Percentiles rank a stretch among this genome's conserved stretches.
Evolutionary conservation across 2,329 filamentous ascomycete species (phyloP).

Genomic region (Orbilia javanica): DNA sequence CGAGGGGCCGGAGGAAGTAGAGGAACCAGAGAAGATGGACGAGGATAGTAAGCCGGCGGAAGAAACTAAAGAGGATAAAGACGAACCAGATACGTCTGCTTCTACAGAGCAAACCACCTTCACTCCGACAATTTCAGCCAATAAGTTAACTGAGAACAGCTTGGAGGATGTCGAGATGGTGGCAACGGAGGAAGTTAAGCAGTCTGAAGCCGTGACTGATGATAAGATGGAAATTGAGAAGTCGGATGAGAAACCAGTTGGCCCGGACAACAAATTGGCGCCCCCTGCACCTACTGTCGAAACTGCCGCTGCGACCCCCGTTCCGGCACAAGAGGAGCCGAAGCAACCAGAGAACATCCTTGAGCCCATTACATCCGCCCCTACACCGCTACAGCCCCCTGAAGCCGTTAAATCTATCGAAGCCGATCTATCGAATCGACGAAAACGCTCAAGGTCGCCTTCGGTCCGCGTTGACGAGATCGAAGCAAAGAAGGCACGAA

Average conservation of each 20-base stretch:
- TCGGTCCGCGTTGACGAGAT: conserved; percentile 46
- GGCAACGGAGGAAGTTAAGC: conserved; percentile 10
- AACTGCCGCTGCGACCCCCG: conserved; percentile 41
- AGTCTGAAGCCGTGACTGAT: conserved; percentile 43
- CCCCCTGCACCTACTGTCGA: conserved; percentile 29
- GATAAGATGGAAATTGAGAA: conserved; percentile 41
- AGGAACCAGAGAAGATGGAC: conserved; percentile 29
- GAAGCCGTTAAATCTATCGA: conserved; percentile 48
- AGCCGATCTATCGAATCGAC: conserved; percentile 41
- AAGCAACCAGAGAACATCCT: conserved; percentile 59
- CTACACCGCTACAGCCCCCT: conserved; percentile 47
- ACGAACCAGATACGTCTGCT: conserved; percentile 26
- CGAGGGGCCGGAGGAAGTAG: conserved; percentile 4
- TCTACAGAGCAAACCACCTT: conserved; percentile 25
- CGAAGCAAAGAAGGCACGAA: conserved; percentile 53
- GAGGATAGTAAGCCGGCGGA: conserved; percentile 20
- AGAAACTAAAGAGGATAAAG: conserved; percentile 36
- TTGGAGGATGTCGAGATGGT: conserved; percentile 28
- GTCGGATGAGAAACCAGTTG: conserved; percentile 41
- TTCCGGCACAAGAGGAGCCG: conserved; percentile 29
- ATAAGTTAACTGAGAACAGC: conserved; percentile 35
- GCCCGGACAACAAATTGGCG: conserved; percentile 29
- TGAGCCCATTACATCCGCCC: conserved; percentile 54
- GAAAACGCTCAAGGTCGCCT: conserved; percentile 50
- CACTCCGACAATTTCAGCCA: conserved; percentile 21